A percentile compares a stretch with the other conserved stretches of the same genome.
phyloP scores from a whole-genome alignment of 768 basidiomycete species.

The Trametes punicea region DNA sequence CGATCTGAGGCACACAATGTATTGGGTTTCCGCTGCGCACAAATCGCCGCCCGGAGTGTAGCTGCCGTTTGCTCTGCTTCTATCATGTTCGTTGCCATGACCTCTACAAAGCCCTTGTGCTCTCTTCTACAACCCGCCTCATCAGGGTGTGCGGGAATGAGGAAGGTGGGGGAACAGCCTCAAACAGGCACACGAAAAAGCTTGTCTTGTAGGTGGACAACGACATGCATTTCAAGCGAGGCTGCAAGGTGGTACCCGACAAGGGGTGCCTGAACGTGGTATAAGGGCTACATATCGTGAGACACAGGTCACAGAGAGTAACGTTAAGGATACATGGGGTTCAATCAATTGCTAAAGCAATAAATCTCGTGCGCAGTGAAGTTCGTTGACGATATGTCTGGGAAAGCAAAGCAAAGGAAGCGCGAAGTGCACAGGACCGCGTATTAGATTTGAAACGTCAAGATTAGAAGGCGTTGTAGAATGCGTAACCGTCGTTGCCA shows the following conservation, averaged over 20 bases:
- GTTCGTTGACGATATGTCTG: neutral
- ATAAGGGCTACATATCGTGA: slow-evolving; percentile 17
- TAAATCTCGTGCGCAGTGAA: neutral
- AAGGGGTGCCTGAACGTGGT: slow-evolving; percentile 3
- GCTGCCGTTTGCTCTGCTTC: too few species aligned
- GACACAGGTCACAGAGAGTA: neutral
- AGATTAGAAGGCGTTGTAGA: slow-evolving; percentile 13
- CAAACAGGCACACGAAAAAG: neutral
- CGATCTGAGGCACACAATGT: too few species aligned
- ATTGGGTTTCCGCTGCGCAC: too few species aligned
- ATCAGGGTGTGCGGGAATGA: too few species aligned
- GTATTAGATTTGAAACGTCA: neutral
- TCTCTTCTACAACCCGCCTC: neutral
- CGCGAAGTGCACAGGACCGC: neutral
- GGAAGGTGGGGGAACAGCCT: neutral
- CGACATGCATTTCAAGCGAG: slow-evolving; percentile 11
- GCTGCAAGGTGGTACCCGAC: slow-evolving; percentile 8
- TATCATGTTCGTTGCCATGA: neutral
- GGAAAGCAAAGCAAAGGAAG: neutral
- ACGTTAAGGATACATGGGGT: slow-evolving; percentile 20
- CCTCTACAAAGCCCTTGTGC: neutral
- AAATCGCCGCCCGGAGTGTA: too few species aligned
- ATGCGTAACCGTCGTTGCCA: slow-evolving; percentile 11
- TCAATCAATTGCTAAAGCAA: neutral
- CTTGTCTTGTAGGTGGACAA: neutral